A percentile compares a stretch with the other conserved stretches of the same genome.
Conservation (phyloP, 352 stramenopile species). For the Pilasporangium apinafurcum region DNA sequence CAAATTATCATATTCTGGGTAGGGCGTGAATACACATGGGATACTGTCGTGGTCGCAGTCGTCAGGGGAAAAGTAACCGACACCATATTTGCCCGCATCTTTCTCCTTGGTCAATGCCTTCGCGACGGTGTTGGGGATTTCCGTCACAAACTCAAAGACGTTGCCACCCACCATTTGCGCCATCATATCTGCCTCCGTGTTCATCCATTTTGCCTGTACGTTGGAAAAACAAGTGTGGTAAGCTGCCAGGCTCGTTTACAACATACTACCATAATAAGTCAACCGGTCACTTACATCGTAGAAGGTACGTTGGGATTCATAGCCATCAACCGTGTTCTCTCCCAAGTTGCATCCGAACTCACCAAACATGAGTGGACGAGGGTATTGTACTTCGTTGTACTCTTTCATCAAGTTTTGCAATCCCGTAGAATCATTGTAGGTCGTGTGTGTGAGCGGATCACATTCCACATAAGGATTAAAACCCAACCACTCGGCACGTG, state of each 20-base stretch:
- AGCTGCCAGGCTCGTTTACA: too few species aligned
- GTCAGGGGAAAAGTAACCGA: conserved; percentile 38
- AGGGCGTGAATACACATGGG: conserved; percentile 30
- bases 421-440: conserved; percentile 21
- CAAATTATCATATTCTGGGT: conserved; percentile 43
- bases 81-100: conserved; percentile 32
- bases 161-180: conserved; percentile 32
- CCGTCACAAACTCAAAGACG: conserved; percentile 31
- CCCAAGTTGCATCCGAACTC: conserved; percentile 36
- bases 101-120: conserved; percentile 22
- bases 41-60: conserved; percentile 37
- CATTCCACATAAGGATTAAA: conserved; percentile 47
- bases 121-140: conserved; percentile 26
- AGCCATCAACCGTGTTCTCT: conserved; percentile 27
- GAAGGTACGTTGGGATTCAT: conserved; percentile 32
- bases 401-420: conserved; percentile 25
- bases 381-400: conserved; percentile 21
- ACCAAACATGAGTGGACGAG: conserved; percentile 33
- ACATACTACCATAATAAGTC: too few species aligned
- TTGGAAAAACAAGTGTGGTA: not conserved
- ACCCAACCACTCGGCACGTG: conserved; percentile 34
- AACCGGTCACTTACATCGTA: conserved; percentile 14
- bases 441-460: conserved; percentile 17
- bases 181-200: conserved; percentile 28
- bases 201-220: conserved; percentile 42